A percentile compares a stretch with the other conserved stretches of the same genome.
Evolutionary conservation across 2,329 filamentous ascomycete species (phyloP).

Genomic region (Stagonosporopsis tanaceti): DNA sequence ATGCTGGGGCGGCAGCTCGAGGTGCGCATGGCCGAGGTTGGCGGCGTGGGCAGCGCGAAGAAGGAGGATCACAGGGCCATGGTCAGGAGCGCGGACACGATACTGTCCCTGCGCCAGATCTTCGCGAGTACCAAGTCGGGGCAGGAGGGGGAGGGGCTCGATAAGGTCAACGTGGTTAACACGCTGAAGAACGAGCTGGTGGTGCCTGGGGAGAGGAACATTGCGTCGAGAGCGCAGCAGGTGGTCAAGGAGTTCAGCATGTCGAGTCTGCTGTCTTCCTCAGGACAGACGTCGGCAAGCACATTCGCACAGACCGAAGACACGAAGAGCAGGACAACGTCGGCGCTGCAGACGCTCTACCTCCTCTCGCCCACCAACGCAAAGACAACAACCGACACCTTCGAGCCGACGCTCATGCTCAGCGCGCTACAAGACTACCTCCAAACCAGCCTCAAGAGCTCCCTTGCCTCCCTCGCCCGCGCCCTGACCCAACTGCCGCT

Average conservation of each 20-base stretch:
- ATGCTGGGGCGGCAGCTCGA: constrained; percentile 87
- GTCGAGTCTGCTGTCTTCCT: constrained; percentile 59
- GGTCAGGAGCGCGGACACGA: constrained; percentile 80
- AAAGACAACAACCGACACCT: constrained; percentile 57
- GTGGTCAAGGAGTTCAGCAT: constrained; percentile 85
- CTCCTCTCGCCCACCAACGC: constrained; percentile 75
- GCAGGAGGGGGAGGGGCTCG: constrained; percentile 79
- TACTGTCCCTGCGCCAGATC: constrained; percentile 78
- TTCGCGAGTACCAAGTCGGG: constrained; percentile 72
- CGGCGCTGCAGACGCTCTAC: constrained; percentile 79
- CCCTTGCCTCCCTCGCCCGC: constrained; percentile 75
- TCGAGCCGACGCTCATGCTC: constrained; percentile 75
- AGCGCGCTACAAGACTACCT: constrained; percentile 82
- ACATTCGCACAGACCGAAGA: constrained; percentile 74
- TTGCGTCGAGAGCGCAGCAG: constrained; percentile 78
- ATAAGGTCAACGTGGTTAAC: constrained; percentile 74
- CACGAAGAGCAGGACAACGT: constrained; percentile 74
- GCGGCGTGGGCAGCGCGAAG: constrained; percentile 55
- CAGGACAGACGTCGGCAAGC: constrained; percentile 45
- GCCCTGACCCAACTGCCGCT: constrained; percentile 81
- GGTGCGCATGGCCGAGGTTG: constrained; percentile 78
- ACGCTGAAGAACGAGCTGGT: constrained; percentile 75
- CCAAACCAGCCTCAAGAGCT: constrained; percentile 79
- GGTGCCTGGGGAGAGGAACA: constrained; percentile 73
- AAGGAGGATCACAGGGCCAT: constrained; percentile 80